A percentile compares a stretch with the other conserved stretches of the same genome.
These are phyloP conservation scores for Pseudoneurospora amorphoporcata DNA, from an alignment of 495 filamentous ascomycete species.

Conservation along the genomic window DNA sequence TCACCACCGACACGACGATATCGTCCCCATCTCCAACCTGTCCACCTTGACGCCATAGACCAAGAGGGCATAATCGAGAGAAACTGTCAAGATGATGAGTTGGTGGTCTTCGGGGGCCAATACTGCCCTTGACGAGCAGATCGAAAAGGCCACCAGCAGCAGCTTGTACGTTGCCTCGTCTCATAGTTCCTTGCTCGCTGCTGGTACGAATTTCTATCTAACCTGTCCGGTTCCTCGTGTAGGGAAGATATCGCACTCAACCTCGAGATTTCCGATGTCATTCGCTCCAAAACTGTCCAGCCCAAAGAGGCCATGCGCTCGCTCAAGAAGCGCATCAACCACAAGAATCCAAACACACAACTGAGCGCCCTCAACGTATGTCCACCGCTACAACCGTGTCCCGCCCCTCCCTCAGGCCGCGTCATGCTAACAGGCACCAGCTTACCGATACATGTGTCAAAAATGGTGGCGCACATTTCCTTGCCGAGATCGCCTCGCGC, in stretches of 20 bases:
- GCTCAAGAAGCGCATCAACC: slow-evolving; percentile 83
- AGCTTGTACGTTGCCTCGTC: slow-evolving; percentile 55
- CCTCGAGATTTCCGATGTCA: slow-evolving; percentile 92
- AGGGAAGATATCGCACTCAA: slow-evolving; percentile 96
- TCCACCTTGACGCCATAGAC: slow-evolving; percentile 3
- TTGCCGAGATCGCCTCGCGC: slow-evolving; percentile 85
- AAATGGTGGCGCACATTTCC: slow-evolving; percentile 94
- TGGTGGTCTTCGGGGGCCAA: slow-evolving; percentile 77
- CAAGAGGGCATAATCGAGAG: not conserved
- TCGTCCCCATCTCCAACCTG: not conserved
- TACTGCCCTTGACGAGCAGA: slow-evolving; percentile 87
- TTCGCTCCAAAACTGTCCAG: slow-evolving; percentile 91
- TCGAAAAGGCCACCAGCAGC: slow-evolving; percentile 86
- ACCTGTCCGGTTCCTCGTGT: slow-evolving; percentile 3
- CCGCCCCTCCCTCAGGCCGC: slow-evolving; percentile 3
- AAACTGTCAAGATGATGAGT: slow-evolving; percentile 54
- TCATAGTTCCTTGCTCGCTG: not conserved
- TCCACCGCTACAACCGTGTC: not conserved
- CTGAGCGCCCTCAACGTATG: slow-evolving; percentile 80
- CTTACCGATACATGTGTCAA: slow-evolving; percentile 98
- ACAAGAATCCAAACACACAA: slow-evolving; percentile 95
- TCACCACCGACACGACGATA: not conserved
- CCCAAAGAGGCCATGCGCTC: slow-evolving; percentile 96
- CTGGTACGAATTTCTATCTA: slow-evolving; percentile 10
- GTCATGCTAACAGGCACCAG: slow-evolving; percentile 17